A percentile compares a stretch with the other conserved stretches of the same genome.
Evolutionary conservation across 1,139 yeast genomes (phyloP).

Genomic region (Magnusiomyces magnusii): DNA sequence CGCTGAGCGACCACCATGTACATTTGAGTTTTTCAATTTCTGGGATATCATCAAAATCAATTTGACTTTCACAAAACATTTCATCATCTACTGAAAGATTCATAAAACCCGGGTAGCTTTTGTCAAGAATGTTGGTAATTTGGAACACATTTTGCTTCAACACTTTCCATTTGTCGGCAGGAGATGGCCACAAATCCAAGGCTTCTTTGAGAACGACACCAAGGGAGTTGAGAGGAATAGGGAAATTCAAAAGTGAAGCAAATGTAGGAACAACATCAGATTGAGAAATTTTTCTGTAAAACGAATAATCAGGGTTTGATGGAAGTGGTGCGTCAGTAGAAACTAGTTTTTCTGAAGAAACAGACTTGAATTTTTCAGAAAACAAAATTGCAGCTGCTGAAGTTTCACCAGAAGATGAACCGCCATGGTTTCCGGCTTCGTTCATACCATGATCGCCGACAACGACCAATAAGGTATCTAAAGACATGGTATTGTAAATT

Average conservation of each 20-base stretch:
- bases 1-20: slow-evolving; percentile 19
- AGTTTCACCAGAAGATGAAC: slow-evolving; percentile 86
- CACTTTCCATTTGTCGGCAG: slow-evolving; percentile 36
- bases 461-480: slow-evolving; percentile 61
- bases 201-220: slow-evolving; percentile 63
- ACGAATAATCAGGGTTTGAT: slow-evolving; percentile 41
- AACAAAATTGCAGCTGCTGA: slow-evolving; percentile 70
- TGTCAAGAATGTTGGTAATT: slow-evolving; percentile 30
- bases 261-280: slow-evolving; percentile 86
- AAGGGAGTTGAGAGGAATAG: slow-evolving; percentile 78
- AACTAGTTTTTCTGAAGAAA: background rate
- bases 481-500: slow-evolving; percentile 45
- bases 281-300: slow-evolving; percentile 55
- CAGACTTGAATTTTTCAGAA: slow-evolving; percentile 47
- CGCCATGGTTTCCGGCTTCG: slow-evolving; percentile 92
- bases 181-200: slow-evolving; percentile 44
- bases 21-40: slow-evolving; percentile 25
- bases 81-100: slow-evolving; percentile 12
- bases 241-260: slow-evolving; percentile 62
- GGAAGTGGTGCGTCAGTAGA: slow-evolving; percentile 37
- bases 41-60: slow-evolving; percentile 17
- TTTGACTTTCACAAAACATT: slow-evolving; percentile 18
- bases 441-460: slow-evolving; percentile 95
- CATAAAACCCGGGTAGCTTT: slow-evolving; percentile 19
- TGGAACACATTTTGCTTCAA: slow-evolving; percentile 58